Evolutionary conservation across 805 yeast genomes (phyloP).

Genomic region (Saturnispora kantuleensis): DNA sequence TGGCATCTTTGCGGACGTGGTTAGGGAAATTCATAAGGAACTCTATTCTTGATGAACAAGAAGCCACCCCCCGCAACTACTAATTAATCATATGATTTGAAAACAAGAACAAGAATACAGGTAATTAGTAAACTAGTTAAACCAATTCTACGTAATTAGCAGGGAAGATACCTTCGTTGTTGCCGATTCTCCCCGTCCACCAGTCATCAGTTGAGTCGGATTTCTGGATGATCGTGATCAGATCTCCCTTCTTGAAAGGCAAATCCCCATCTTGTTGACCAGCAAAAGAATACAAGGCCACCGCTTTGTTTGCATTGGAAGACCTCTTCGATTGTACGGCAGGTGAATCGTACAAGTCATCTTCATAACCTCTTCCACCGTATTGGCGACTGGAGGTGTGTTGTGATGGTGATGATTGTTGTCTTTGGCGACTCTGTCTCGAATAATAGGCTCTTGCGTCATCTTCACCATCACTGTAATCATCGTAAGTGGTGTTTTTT

Average conservation of each 20-base stretch:
- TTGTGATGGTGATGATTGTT: background rate
- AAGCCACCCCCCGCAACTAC: background rate
- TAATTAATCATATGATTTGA: background rate
- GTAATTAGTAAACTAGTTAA: slow-evolving; percentile 17
- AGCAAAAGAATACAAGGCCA: slow-evolving; percentile 78
- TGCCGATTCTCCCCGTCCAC: slow-evolving; percentile 94
- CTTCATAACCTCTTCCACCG: slow-evolving; percentile 54
- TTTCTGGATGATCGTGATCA: slow-evolving; percentile 75
- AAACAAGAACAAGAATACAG: background rate
- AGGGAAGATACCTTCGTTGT: slow-evolving; percentile 87
- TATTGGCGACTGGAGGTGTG: too few species aligned
- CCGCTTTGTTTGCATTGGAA: slow-evolving; percentile 58
- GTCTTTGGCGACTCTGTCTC: slow-evolving; percentile 7
- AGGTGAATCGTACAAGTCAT: slow-evolving; percentile 61
- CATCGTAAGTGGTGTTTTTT: slow-evolving; percentile 15
- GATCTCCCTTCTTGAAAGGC: slow-evolving; percentile 90
- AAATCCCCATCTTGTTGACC: slow-evolving; percentile 94
- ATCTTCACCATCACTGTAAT: slow-evolving; percentile 24
- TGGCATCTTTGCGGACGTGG: background rate
- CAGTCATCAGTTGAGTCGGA: slow-evolving; percentile 89
- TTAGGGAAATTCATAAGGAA: background rate
- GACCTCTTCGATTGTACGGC: slow-evolving; percentile 16
- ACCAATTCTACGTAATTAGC: slow-evolving; percentile 90
- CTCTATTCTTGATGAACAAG: background rate
- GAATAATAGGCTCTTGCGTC: slow-evolving; percentile 13